Base-by-base conservation (phyloP, 2,329 filamentous ascomycete species). In the Neonectria punicea region DNA sequence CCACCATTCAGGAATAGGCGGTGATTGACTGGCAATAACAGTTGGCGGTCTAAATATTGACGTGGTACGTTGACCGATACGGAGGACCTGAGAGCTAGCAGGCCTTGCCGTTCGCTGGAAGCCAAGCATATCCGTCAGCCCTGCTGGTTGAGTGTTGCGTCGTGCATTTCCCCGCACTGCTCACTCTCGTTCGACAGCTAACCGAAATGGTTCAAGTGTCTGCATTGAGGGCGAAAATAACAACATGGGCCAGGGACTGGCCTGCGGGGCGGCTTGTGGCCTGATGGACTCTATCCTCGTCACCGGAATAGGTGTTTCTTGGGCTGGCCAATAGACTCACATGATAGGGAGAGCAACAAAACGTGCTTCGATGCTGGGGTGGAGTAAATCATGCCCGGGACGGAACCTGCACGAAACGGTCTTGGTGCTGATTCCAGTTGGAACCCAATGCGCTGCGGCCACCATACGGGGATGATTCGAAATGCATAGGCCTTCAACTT, bases 281-380 rank as follows among this genome's bases (percentile, higher is more conserved):
- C 41, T 55, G 61, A 59, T 50, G 55, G 55, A 46, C 39, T 50
- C 55, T 55, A 58, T 59, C 50, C 58, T 54, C 36, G 43, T 54
- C 50, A 55, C 41, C 55, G 18, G 50, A 43, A 30, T 46, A 34
- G n/a, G 22, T 54, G 43, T 63, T 55, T 55, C 50, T 44, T 55
- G 30, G 34, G n/a, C 50, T 55, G 49, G 8, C 61, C 55, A 63
- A 63, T 58, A 54, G 49, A 51, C 20, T 63, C 10, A 25, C 49
- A 49, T 53, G 20, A 43, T 36, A 11, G 44, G 5, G 41, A 58
- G 36, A 49, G 43, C 43, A 18, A 36, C 36, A 22, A 28, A 20
- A 61, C 44, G 41, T 55, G 41, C 41, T 36, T 49, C 30, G 28
- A 41, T 46, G 41, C 53, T 28, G 13, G n/a, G 16, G 58, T 49